phyloP scores from a whole-genome alignment of 2,329 filamentous ascomycete genomes.

The Clarireedia sp. region DNA sequence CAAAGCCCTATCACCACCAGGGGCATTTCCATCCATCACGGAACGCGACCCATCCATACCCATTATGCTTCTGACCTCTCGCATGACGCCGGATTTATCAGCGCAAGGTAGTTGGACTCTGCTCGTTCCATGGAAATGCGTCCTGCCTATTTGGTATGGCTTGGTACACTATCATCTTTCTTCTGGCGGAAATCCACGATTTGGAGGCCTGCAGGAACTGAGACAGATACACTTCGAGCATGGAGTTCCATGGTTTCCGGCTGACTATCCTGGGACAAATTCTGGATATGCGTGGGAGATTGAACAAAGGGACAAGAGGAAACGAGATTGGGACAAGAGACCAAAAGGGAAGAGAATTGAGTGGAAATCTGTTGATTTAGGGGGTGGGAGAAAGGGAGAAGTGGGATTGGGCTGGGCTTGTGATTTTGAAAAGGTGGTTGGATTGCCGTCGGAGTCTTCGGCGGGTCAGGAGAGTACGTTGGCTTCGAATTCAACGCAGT shows the following conservation, averaged over 20 bases:
- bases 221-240: slow-evolving; percentile 78
- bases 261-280: slow-evolving; percentile 70
- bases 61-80: slow-evolving; percentile 58
- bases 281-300: slow-evolving; percentile 75
- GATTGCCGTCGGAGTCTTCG: not conserved
- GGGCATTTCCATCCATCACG: slow-evolving; percentile 49
- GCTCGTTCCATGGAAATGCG: slow-evolving; percentile 83
- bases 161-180: slow-evolving; percentile 76
- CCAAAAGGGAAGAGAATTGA: slow-evolving; percentile 76
- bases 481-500: not conserved
- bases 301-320: slow-evolving; percentile 51
- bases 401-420: slow-evolving; percentile 74
- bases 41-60: slow-evolving; percentile 69
- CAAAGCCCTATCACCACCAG: slow-evolving; percentile 55
- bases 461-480: not conserved
- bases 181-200: slow-evolving; percentile 70
- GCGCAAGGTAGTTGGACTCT: slow-evolving; percentile 71
- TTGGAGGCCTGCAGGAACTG: slow-evolving; percentile 73
- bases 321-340: slow-evolving; percentile 61
- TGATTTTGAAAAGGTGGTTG: slow-evolving; percentile 57
- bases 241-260: slow-evolving; percentile 73
- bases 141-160: slow-evolving; percentile 76
- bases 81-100: slow-evolving; percentile 38
- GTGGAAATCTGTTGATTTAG: slow-evolving; percentile 68
- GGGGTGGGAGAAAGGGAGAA: slow-evolving; percentile 69